Conservation (phyloP, 139 green algal genomes). For the Spirogloea muscicola region DNA sequence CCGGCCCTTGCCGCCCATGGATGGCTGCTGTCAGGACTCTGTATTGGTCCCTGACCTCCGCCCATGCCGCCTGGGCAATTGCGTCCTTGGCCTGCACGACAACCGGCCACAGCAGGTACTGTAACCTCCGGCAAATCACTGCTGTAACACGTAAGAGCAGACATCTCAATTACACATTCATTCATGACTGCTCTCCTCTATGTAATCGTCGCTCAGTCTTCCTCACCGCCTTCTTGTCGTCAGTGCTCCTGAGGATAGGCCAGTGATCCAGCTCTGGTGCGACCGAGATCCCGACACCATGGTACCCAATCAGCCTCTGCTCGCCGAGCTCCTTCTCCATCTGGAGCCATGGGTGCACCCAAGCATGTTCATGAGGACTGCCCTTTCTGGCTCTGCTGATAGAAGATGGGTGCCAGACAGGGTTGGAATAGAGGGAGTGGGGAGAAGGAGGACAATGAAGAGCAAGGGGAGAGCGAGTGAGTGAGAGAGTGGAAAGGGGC, state of each 20-base stretch:
- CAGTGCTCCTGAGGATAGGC: not conserved
- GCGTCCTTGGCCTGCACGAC: slow-evolving; percentile 2
- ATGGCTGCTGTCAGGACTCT: slow-evolving; percentile 7
- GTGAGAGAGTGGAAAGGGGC: no score
- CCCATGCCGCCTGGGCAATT: slow-evolving; percentile 16
- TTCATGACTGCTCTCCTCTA: not conserved
- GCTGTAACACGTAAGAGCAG: no score
- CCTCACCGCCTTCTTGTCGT: slow-evolving; percentile 15
- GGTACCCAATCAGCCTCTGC: slow-evolving; percentile 67
- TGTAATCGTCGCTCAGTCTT: not conserved
- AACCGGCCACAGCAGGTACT: not conserved
- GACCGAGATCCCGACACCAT: slow-evolving; percentile 40
- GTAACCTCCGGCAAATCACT: not conserved
- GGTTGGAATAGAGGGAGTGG: not conserved
- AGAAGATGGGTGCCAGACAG: not conserved
- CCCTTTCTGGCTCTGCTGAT: not conserved
- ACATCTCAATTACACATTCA: not conserved
- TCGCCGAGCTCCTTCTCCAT: slow-evolving; percentile 80
- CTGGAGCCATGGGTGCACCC: not conserved
- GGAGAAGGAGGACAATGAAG: not conserved
- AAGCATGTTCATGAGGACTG: not conserved
- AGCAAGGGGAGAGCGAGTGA: no score
- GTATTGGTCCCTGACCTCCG: slow-evolving; percentile 14
- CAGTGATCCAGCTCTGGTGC: slow-evolving; percentile 35
- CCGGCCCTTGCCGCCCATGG: slow-evolving; percentile 8